Percentiles rank a stretch among this genome's conserved stretches.
Evolutionary conservation across 2,329 filamentous ascomycete species (phyloP).

Genomic region (Nothophaeocryptopus gaeumannii): DNA sequence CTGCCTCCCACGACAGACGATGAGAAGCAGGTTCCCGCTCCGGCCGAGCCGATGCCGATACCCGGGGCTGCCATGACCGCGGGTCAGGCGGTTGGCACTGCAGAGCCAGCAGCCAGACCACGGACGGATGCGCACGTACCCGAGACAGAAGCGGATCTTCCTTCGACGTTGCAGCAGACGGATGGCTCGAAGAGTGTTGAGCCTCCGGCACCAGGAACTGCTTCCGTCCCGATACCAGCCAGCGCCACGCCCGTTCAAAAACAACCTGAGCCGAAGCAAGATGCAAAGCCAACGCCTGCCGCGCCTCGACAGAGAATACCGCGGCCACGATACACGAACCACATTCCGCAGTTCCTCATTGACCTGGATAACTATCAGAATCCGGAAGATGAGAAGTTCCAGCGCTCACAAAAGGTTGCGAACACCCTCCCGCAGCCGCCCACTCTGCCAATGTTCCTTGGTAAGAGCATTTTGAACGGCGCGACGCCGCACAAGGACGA

Average conservation of each 20-base stretch:
- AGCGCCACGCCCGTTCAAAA: slow-evolving; percentile 9
- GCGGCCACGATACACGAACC: slow-evolving; percentile 62
- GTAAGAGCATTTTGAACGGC: slow-evolving; percentile 91
- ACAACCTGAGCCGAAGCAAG: slow-evolving; percentile 9
- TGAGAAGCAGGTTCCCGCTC: slow-evolving; percentile 27
- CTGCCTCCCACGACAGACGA: slow-evolving; percentile 19
- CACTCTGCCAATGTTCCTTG: slow-evolving; percentile 81
- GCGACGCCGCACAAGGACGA: slow-evolving; percentile 93
- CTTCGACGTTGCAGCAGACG: slow-evolving; percentile 21
- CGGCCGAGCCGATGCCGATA: slow-evolving; percentile 32
- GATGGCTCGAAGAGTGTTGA: slow-evolving; percentile 19
- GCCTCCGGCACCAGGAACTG: slow-evolving; percentile 7
- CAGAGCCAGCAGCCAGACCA: slow-evolving; percentile 49
- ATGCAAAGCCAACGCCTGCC: slow-evolving; percentile 18
- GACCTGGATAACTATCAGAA: slow-evolving; percentile 66
- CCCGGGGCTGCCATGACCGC: slow-evolving; percentile 29
- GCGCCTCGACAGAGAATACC: slow-evolving; percentile 36
- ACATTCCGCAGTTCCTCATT: slow-evolving; percentile 79
- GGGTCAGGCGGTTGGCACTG: slow-evolving; percentile 23
- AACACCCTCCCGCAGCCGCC: slow-evolving; percentile 81
- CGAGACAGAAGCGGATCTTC: slow-evolving; percentile 24
- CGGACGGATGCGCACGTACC: slow-evolving; percentile 43
- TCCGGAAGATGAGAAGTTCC: slow-evolving; percentile 70
- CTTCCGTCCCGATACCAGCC: slow-evolving; percentile 11
- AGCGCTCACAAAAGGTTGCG: slow-evolving; percentile 70